Conservation (phyloP, 805 yeast species). For the Pichia sporocuriosa region DNA sequence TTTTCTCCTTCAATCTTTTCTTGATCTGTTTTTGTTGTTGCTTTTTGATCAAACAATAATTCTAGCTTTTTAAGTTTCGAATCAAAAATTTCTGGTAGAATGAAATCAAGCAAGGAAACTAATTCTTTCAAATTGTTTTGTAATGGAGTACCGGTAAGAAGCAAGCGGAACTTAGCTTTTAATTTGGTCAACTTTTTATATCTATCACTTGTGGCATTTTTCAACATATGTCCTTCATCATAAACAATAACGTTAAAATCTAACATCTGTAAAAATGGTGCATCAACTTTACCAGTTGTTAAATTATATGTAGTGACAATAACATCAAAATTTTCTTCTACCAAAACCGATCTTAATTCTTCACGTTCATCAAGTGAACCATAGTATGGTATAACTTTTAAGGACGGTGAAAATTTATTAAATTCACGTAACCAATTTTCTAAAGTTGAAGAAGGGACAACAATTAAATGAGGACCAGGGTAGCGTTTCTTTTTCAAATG, state of each 20-base stretch:
- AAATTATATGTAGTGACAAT: slow-evolving; percentile 89
- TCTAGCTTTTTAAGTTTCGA: slow-evolving; percentile 78
- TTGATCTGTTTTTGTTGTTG: slow-evolving; percentile 49
- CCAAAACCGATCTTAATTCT: slow-evolving; percentile 68
- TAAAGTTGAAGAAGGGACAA: slow-evolving; percentile 93
- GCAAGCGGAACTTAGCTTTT: slow-evolving; percentile 72
- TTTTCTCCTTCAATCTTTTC: slow-evolving; percentile 35
- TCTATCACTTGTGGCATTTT: slow-evolving; percentile 82
- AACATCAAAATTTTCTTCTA: slow-evolving; percentile 64
- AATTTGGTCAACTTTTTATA: slow-evolving; percentile 81
- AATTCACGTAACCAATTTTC: slow-evolving; percentile 98
- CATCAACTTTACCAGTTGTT: slow-evolving; percentile 78
- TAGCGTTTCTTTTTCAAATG: slow-evolving; percentile 58
- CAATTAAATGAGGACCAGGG: slow-evolving; percentile 81
- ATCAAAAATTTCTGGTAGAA: slow-evolving; percentile 74
- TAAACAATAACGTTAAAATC: slow-evolving; percentile 84
- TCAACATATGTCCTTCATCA: slow-evolving; percentile 97
- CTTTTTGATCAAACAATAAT: slow-evolving; percentile 80
- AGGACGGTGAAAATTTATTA: slow-evolving; percentile 73
- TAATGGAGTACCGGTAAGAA: slow-evolving; percentile 94
- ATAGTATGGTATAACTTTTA: slow-evolving; percentile 86
- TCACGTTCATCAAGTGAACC: slow-evolving; percentile 83
- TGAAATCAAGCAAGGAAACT: slow-evolving; percentile 84
- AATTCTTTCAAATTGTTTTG: slow-evolving; percentile 90
- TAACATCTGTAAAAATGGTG: slow-evolving; percentile 65